Base-by-base conservation (phyloP, 73 alveolate genomes). In the Stentor roeselii region DNA sequence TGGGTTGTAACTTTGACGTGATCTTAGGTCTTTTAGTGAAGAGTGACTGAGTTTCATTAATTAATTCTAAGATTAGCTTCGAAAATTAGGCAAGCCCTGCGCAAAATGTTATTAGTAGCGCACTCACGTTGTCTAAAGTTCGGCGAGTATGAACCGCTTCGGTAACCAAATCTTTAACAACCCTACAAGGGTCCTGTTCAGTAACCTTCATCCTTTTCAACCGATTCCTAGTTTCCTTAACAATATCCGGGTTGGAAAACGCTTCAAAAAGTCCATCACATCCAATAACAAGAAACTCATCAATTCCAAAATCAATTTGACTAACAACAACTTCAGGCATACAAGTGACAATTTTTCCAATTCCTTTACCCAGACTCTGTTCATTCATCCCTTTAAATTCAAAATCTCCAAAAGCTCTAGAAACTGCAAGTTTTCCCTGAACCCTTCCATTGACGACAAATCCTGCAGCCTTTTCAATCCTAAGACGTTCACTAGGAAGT, bases 361-460 rank as follows among this genome's bases (percentile, higher is more conserved):
- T 58, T 21, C 35, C 27, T 58, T 58, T n/a, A n/a, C n/a, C 74
- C 2, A 21, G 35, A 58, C 74, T 58, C 27, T 58, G 35, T 58
- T n/a, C 15, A 58, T n/a, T 31, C 27, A 2, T 86, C n/a, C n/a
- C n/a, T 60, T 94, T 94, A 78, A 93, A 92, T 75, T 94, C 96
- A 84, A 94, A 94, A 80, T 94, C 98, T 0, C 98, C 98, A 80
- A 92, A 88, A 61, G 95, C 92, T 78, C 98, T 85, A 38, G 96
- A 92, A 15, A 94, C 92, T 36, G 95, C 96, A 59, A 94, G 90
- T 78, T 90, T 92, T 32, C 97, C 98, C 61, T 90, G 90, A 3
- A 94, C 96, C 82, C 98, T 80, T 3, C 98, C 98, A 61, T 83
- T 86, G 59, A 85, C 93, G 6, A 94, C 92, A 88, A 93, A 90